Evolutionary conservation across 306 rosid genomes (phyloP).

Genomic region (Quercus berberidifolia): DNA sequence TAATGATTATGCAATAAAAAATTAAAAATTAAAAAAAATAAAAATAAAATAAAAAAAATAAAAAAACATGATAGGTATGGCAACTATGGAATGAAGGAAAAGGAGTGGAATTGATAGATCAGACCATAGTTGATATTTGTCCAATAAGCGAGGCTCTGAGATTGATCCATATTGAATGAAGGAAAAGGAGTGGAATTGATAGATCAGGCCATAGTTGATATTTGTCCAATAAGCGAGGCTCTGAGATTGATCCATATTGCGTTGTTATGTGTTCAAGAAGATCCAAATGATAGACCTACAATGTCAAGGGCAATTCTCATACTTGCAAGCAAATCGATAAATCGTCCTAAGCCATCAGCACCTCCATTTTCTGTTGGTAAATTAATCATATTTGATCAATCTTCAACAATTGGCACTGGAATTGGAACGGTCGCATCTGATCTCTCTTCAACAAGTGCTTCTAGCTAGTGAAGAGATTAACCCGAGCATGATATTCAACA

Average conservation of each 20-base stretch:
- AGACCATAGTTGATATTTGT: neutral
- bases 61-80: constrained; percentile 11
- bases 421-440: neutral
- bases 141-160: constrained; percentile 1
- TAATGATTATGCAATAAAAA: neutral
- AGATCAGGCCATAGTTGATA: neutral
- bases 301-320: constrained; percentile 1
- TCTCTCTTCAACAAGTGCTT: neutral
- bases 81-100: constrained; percentile 13
- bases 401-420: neutral
- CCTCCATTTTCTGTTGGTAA: constrained; percentile 12
- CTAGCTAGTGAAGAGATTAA: neutral
- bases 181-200: constrained; percentile 12
- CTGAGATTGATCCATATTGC: constrained; percentile 30
- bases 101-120: constrained; percentile 9
- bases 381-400: neutral
- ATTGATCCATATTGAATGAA: constrained; percentile 11
- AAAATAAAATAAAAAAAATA: neutral
- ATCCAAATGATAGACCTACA: constrained; percentile 4
- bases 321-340: constrained; percentile 13
- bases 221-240: neutral
- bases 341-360: constrained; percentile 1
- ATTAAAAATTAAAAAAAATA: no score
- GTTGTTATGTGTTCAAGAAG: constrained; percentile 20
- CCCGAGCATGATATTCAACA: neutral